Conservation (phyloP, 768 basidiomycete species). For the Nidula microcarpa region DNA sequence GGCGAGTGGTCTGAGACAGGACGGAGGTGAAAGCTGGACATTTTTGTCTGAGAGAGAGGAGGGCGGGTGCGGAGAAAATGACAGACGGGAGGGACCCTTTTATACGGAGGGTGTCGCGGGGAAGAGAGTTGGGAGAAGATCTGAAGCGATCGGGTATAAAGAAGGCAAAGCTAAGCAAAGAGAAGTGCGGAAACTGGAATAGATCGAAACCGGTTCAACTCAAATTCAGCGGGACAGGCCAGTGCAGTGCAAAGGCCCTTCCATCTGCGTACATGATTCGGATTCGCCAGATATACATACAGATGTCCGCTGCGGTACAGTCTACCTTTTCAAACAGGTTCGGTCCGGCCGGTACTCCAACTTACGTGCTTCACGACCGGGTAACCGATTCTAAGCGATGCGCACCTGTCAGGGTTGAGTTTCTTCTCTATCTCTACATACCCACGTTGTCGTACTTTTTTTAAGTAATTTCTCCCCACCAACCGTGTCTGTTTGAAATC, state of each 20-base stretch:
- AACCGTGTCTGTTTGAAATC: neutral
- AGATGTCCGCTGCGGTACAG: neutral
- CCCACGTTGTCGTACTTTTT: conserved; percentile 13
- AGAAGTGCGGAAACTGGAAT: conserved; percentile 12
- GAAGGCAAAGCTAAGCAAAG: conserved; percentile 11
- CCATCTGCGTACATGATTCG: conserved; percentile 7
- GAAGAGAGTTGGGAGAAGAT: conserved; percentile 11
- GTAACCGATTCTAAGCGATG: conserved; percentile 11
- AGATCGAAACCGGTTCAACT: conserved; percentile 29
- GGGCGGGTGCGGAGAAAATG: conserved; percentile 2
- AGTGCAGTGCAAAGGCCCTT: neutral
- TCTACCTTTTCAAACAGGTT: conserved; percentile 11
- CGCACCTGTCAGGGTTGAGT: conserved; percentile 14
- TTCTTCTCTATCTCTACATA: conserved; percentile 9
- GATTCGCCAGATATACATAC: conserved; percentile 2
- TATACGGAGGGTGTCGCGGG: conserved; percentile 24
- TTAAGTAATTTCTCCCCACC: neutral
- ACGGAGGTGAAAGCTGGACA: conserved; percentile 49
- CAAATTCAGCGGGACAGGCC: conserved; percentile 4
- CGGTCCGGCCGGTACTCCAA: conserved; percentile 8
- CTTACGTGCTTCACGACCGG: conserved; percentile 16
- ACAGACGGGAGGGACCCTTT: conserved; percentile 5
- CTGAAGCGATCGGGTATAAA: conserved; percentile 19
- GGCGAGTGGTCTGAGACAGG: conserved; percentile 47
- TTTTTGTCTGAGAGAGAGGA: conserved; percentile 17